Percentiles rank a stretch among this genome's conserved stretches.
These are phyloP conservation scores for Sarocladium brachiariae DNA, from an alignment of 2,329 filamentous ascomycete species.

Conservation along the genomic window DNA sequence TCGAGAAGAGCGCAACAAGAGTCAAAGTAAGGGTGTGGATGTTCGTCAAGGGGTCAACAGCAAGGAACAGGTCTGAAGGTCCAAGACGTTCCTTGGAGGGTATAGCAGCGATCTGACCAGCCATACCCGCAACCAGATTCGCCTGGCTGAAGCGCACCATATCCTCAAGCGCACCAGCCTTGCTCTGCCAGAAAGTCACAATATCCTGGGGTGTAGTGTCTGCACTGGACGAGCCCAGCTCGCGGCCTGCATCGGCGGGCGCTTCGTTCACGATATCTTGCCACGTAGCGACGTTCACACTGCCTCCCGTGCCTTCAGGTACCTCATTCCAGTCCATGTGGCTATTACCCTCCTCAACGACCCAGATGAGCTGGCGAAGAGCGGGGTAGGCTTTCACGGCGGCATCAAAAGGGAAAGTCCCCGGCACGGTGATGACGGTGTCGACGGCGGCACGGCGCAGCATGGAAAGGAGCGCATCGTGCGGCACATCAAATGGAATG, in stretches of 20 bases:
- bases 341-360: constrained; percentile 80
- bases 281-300: constrained; percentile 83
- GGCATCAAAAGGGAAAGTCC: constrained; percentile 73
- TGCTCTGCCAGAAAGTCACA: constrained; percentile 60
- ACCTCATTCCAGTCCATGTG: constrained; percentile 96
- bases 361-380: constrained; percentile 79
- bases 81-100: constrained; percentile 68
- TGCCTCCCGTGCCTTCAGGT: constrained; percentile 67
- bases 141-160: constrained; percentile 75
- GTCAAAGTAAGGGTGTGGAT: constrained; percentile 75
- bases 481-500: constrained; percentile 72
- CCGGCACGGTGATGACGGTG: constrained; percentile 75
- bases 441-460: constrained; percentile 70
- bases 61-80: constrained; percentile 73
- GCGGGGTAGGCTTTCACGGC: constrained; percentile 62
- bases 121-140: constrained; percentile 84
- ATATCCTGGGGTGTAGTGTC: constrained; percentile 44
- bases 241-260: constrained; percentile 47
- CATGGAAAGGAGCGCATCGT: constrained; percentile 63
- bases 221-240: constrained; percentile 58
- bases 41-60: constrained; percentile 72
- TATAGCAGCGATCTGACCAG: constrained; percentile 68
- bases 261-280: constrained; percentile 76
- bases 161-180: constrained; percentile 48
- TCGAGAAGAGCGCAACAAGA: constrained; percentile 75